Evolutionary conservation across 2,329 filamentous ascomycete species (phyloP).

Genomic region (Ophioceras dolichostomum): DNA sequence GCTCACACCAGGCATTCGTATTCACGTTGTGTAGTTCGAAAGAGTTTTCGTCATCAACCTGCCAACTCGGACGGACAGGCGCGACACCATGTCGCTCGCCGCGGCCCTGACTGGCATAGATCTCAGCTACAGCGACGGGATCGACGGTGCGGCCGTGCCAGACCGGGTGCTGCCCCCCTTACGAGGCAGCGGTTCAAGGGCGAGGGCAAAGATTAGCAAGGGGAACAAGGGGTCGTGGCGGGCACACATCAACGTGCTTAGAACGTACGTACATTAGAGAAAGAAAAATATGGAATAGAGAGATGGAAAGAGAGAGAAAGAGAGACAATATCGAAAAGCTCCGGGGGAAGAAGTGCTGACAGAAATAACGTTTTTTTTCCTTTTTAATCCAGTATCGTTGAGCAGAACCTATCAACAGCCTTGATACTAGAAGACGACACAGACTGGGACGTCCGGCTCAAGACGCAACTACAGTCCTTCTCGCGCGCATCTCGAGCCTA

Average conservation of each 20-base stretch:
- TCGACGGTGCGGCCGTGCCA: constrained; percentile 22
- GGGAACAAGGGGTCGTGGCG: constrained; percentile 25
- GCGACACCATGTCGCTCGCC: constrained; percentile 34
- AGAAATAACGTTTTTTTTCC: too few species aligned
- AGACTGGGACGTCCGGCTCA: constrained; percentile 43
- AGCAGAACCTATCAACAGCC: constrained; percentile 30
- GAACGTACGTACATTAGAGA: constrained; percentile 15
- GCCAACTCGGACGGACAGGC: constrained; percentile 34
- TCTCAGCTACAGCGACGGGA: constrained; percentile 33
- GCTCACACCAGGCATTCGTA: too few species aligned
- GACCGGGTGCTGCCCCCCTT: constrained; percentile 23
- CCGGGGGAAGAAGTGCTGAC: too few species aligned
- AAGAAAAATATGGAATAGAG: too few species aligned
- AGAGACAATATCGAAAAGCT: too few species aligned
- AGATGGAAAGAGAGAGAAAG: too few species aligned
- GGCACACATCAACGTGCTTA: constrained; percentile 26
- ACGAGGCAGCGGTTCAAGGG: too few species aligned
- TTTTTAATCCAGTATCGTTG: constrained; percentile 21
- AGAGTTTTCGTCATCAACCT: constrained; percentile 40
- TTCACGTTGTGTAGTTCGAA: too few species aligned
- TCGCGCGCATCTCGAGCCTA: constrained; percentile 22
- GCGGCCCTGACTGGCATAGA: constrained; percentile 30
- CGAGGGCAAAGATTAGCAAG: constrained; percentile 17
- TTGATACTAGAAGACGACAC: constrained; percentile 44
- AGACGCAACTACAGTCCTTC: constrained; percentile 30